Percentiles rank a stretch among this genome's conserved stretches.
These are phyloP conservation scores for Cystobasidiaceae sp. DNA, from an alignment of 1,284 basidiomycete genomes.

Conservation along the genomic window DNA sequence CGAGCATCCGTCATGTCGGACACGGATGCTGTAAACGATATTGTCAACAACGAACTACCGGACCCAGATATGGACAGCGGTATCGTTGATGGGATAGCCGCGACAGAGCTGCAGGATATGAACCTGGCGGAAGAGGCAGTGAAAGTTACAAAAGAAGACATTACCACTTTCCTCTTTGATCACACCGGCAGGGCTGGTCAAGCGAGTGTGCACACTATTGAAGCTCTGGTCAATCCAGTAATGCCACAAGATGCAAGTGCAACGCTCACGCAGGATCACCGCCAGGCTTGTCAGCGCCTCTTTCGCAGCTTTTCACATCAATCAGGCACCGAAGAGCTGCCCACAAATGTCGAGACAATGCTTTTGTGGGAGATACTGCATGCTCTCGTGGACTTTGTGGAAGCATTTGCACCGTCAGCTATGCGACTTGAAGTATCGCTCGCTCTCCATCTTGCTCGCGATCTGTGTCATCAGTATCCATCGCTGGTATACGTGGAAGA, in stretches of 20 bases:
- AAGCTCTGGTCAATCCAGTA: slow-evolving; percentile 7
- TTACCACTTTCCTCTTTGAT: slow-evolving; percentile 16
- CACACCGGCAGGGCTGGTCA: neutral
- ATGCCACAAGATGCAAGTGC: neutral
- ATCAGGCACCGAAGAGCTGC: neutral
- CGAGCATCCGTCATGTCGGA: too few relatives aligned
- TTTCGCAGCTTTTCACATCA: slow-evolving; percentile 1
- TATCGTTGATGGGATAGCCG: neutral
- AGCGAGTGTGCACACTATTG: neutral
- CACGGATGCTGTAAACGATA: too few relatives aligned
- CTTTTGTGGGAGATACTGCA: neutral
- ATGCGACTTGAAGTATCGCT: neutral
- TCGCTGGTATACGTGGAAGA: neutral
- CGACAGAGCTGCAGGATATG: neutral
- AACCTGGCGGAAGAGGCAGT: neutral
- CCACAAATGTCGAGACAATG: neutral
- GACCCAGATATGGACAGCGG: neutral
- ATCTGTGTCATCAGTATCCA: slow-evolving; percentile 3
- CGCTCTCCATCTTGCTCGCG: slow-evolving; percentile 6
- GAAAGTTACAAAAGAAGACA: neutral
- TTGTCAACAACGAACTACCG: neutral
- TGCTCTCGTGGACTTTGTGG: neutral
- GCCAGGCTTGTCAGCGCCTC: slow-evolving; percentile 2
- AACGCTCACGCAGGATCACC: neutral
- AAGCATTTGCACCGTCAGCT: neutral